Evolutionary conservation across 2,329 filamentous ascomycete species (phyloP).

Genomic region (Scorias spongiosa): DNA sequence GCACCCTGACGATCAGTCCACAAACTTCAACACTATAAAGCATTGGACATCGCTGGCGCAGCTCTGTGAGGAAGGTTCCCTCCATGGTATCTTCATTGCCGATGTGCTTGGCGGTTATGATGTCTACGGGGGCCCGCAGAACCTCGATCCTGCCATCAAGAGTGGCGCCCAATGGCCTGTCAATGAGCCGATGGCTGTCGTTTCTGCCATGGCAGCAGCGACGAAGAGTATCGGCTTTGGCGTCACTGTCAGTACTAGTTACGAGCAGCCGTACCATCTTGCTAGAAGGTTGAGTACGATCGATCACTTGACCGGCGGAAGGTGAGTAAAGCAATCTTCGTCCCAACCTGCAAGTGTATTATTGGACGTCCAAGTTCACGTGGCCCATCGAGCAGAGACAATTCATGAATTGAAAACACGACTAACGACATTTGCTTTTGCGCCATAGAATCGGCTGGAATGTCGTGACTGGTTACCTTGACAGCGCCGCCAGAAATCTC

Average conservation of each 20-base stretch:
- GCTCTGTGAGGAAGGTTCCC: slow-evolving; percentile 44
- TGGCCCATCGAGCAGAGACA: too few relatives aligned
- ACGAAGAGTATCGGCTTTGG: slow-evolving; percentile 1
- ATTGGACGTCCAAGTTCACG: too few relatives aligned
- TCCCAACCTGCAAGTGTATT: too few relatives aligned
- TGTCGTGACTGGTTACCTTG: slow-evolving; percentile 54
- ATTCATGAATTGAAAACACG: too few relatives aligned
- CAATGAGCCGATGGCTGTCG: slow-evolving; percentile 49
- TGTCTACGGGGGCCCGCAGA: slow-evolving; percentile 48
- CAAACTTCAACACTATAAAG: slow-evolving; percentile 43
- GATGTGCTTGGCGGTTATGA: slow-evolving; percentile 54
- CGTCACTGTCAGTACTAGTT: slow-evolving; percentile 31
- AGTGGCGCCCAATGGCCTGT: slow-evolving; percentile 56
- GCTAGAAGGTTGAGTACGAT: slow-evolving; percentile 50
- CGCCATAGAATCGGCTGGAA: slow-evolving; percentile 15
- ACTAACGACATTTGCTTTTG: background rate
- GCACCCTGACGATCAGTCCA: slow-evolving; percentile 49
- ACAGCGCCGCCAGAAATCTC: slow-evolving; percentile 50
- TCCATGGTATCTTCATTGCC: slow-evolving; percentile 53
- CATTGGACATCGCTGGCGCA: slow-evolving; percentile 48
- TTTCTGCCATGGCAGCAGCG: slow-evolving; percentile 52
- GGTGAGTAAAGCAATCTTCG: background rate
- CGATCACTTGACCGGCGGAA: slow-evolving; percentile 50
- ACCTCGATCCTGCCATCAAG: slow-evolving; percentile 43
- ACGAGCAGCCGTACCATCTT: slow-evolving; percentile 53